Evolutionary conservation across 2,329 filamentous ascomycete genomes (phyloP), one percentile per base, ranked within the genome.

Genomic region (Claviceps sp.): DNA sequence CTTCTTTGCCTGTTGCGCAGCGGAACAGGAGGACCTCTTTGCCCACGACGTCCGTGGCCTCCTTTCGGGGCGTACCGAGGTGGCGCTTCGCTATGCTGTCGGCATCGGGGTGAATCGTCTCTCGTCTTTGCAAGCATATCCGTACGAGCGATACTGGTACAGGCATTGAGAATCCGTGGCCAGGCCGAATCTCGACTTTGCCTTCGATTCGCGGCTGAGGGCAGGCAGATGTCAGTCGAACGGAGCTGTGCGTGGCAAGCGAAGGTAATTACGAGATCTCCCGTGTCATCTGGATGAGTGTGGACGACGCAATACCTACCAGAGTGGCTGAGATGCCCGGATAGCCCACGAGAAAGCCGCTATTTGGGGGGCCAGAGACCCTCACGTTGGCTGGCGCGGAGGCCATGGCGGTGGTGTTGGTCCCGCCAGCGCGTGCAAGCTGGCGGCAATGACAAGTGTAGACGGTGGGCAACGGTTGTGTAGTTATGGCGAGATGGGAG

Each of bases 251-350:
- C 13, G 16, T 11, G 26, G 44, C 26, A 37, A 26, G 3, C 5
- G 24, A 45, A 16, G 3, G 20, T 16, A 6, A 11, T 45, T 26
- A 3, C n/a, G 7, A 42, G 8, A n/a, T n/a, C 40, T 42, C 14
- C 9, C n/a, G 30, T 11, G 20, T 13, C 26, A 34, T 48, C 46
- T 24, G 26, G 14, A 14, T 13, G 11, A 14, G n/a, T 16, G 13
- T n/a, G 38, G 16, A 55, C 48, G 46, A 53, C 52, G 45, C 53
- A 18, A 46, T 47, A 81, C 88, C 72, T 78, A 96, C 90, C 80
- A 96, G 71, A 40, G 93, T 98, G 63, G 93, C 93, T 52, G 91
- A 96, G 69, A 98, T 97, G 61, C 93, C 93, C 52, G 93, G 93
- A 70, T 97, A 98, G 61, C 93, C 93, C 61, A 97, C 88, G 58